Conservation (phyloP, 78 protist genomes). For the Protostelium mycophagum region DNA sequence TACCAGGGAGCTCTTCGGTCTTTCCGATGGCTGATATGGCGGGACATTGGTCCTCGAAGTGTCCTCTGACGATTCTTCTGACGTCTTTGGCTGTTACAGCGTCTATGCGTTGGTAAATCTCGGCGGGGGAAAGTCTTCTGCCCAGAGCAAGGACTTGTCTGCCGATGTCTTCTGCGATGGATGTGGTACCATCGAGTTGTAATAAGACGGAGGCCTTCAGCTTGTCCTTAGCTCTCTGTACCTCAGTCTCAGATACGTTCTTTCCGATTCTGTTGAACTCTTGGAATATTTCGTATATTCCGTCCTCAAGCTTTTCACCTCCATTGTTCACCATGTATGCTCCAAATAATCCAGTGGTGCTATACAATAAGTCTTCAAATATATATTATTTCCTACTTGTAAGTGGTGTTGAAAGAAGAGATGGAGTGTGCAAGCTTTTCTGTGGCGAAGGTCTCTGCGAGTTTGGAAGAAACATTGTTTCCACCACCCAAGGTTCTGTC, state of each 20-base stretch:
- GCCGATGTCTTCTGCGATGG: slow-evolving; percentile 84
- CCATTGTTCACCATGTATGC: slow-evolving; percentile 56
- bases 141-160: slow-evolving; percentile 83
- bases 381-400: slow-evolving; percentile 22
- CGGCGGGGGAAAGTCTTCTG: slow-evolving; percentile 71
- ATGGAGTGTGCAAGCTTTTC: slow-evolving; percentile 62
- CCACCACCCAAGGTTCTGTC: slow-evolving; percentile 64
- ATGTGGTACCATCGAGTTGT: slow-evolving; percentile 63
- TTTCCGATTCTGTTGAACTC: slow-evolving; percentile 63
- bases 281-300: slow-evolving; percentile 30
- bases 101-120: slow-evolving; percentile 66
- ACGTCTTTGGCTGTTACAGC: slow-evolving; percentile 67
- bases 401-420: slow-evolving; percentile 82
- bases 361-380: too few relatives aligned
- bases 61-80: slow-evolving; percentile 21
- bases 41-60: slow-evolving; percentile 58
- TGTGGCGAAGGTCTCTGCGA: slow-evolving; percentile 60
- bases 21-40: slow-evolving; percentile 72
- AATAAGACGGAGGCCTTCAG: slow-evolving; percentile 53
- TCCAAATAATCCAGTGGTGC: slow-evolving; percentile 95
- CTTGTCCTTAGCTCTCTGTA: slow-evolving; percentile 72
- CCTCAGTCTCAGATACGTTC: slow-evolving; percentile 53
- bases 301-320: slow-evolving; percentile 47
- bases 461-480: slow-evolving; percentile 39
- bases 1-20: slow-evolving; percentile 36